Evolutionary conservation across 495 filamentous ascomycete species (phyloP).

Genomic region (Antarctomyces pellizariae): DNA sequence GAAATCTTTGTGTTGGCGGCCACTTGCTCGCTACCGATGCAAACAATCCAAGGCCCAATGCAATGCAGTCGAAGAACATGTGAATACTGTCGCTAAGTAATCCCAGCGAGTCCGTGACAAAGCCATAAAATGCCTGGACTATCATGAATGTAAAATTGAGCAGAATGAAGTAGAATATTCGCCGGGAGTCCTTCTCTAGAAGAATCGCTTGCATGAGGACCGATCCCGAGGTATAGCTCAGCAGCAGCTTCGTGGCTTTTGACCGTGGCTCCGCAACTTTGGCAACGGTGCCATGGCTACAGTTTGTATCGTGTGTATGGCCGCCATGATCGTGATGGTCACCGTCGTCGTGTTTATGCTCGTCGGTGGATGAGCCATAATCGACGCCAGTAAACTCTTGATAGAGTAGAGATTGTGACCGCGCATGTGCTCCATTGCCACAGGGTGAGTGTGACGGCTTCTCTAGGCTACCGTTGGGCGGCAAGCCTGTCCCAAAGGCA

Average conservation of each 20-base stretch:
- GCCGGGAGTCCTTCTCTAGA: slow-evolving; percentile 74
- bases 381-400: no score
- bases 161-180: slow-evolving; percentile 96
- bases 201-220: slow-evolving; percentile 69
- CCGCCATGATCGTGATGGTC: slow-evolving; percentile 13
- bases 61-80: slow-evolving; percentile 98
- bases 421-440: no score
- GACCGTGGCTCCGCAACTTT: slow-evolving; percentile 23
- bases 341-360: slow-evolving; percentile 11
- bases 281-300: slow-evolving; percentile 10
- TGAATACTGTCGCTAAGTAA: slow-evolving; percentile 93
- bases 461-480: no score
- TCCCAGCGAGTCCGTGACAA: slow-evolving; percentile 75
- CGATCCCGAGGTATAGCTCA: slow-evolving; percentile 38
- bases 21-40: slow-evolving; percentile 97
- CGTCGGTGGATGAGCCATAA: no score
- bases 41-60: slow-evolving; percentile 71
- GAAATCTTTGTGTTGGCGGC: slow-evolving; percentile 69
- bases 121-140: slow-evolving; percentile 82
- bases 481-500: no score
- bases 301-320: slow-evolving; percentile 6
- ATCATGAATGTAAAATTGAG: slow-evolving; percentile 93
- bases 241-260: slow-evolving; percentile 36
- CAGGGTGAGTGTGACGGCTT: no score
- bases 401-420: no score